A percentile compares a stretch with the other conserved stretches of the same genome.
These are phyloP conservation scores for Kickxella alabastrina DNA, from an alignment of 192 early-diverging fungal genomes.

Conservation along the genomic window DNA sequence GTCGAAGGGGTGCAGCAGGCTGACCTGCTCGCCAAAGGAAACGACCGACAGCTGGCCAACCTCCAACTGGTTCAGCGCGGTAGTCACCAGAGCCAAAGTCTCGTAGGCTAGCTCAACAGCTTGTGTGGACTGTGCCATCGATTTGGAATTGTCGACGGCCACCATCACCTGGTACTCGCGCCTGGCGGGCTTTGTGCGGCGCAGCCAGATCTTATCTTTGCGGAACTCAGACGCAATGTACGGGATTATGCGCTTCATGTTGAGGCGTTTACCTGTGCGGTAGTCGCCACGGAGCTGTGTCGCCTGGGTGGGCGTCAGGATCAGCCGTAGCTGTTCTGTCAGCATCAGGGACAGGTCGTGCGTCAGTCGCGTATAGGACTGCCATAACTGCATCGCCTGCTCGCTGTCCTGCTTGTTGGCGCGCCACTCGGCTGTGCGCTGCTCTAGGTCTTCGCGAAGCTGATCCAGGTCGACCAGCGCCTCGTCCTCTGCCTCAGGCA, in stretches of 20 bases:
- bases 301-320: conserved; percentile 94
- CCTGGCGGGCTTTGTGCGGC: conserved; percentile 93
- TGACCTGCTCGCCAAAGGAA: conserved; percentile 85
- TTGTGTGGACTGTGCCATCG: conserved; percentile 79
- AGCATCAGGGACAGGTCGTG: conserved; percentile 85
- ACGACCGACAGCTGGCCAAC: conserved; percentile 88
- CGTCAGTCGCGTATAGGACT: conserved; percentile 82
- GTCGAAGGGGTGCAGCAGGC: conserved; percentile 93
- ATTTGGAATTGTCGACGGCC: conserved; percentile 94
- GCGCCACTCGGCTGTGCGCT: conserved; percentile 71
- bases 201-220: conserved; percentile 99
- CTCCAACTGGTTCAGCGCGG: conserved; percentile 90
- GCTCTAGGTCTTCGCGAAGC: conserved; percentile 78
- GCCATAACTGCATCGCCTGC: conserved; percentile 72
- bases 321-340: conserved; percentile 92
- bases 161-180: conserved; percentile 98
- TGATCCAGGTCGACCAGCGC: conserved; percentile 57
- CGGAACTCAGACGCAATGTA: conserved; percentile 99
- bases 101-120: conserved; percentile 90
- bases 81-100: conserved; percentile 86
- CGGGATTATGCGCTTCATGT: conserved; percentile 99
- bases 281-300: conserved; percentile 98
- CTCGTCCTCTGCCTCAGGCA: conserved; percentile 40
- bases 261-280: conserved; percentile 95
- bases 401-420: conserved; percentile 54